These are phyloP conservation scores for Yamadazyma tumulicola DNA, from an alignment of 805 yeast species.

Conservation along the genomic window DNA sequence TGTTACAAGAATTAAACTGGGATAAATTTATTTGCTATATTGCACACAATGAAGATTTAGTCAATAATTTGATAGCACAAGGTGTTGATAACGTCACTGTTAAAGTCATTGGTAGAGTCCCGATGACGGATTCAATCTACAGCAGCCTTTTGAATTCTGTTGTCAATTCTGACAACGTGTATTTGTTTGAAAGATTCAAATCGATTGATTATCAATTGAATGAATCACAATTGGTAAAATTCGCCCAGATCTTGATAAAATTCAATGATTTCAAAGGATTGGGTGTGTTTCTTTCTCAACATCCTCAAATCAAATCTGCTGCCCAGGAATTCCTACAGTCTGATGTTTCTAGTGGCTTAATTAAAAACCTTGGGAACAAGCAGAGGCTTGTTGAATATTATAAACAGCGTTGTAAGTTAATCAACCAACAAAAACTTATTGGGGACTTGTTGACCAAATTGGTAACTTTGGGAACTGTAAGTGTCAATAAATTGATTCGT, in stretches of 20 bases:
- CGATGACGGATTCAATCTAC: slow-evolving; percentile 2
- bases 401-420: slow-evolving; percentile 1
- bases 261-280: slow-evolving; percentile 4
- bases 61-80: slow-evolving; percentile 10
- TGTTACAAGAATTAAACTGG: slow-evolving; percentile 9
- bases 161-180: slow-evolving; percentile 6
- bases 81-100: slow-evolving; percentile 13
- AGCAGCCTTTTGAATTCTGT: slow-evolving; percentile 1
- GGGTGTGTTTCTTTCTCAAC: neutral
- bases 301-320: slow-evolving; percentile 1
- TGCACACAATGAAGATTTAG: slow-evolving; percentile 3
- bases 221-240: slow-evolving; percentile 5
- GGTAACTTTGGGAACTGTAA: neutral
- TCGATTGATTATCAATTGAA: slow-evolving; percentile 6
- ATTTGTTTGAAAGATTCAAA: slow-evolving; percentile 7
- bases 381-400: neutral
- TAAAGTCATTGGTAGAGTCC: slow-evolving; percentile 4
- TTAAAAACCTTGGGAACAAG: slow-evolving; percentile 3
- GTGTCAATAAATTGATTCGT: neutral
- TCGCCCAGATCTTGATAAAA: slow-evolving; percentile 5
- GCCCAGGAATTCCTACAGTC: slow-evolving; percentile 4
- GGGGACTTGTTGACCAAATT: slow-evolving; percentile 4
- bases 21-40: slow-evolving; percentile 7
- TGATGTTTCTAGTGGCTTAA: slow-evolving; percentile 3
- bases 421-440: slow-evolving; percentile 11